These are phyloP conservation scores for Aspergillus sojae DNA, from an alignment of 2,329 filamentous ascomycete species.

Conservation along the genomic window DNA sequence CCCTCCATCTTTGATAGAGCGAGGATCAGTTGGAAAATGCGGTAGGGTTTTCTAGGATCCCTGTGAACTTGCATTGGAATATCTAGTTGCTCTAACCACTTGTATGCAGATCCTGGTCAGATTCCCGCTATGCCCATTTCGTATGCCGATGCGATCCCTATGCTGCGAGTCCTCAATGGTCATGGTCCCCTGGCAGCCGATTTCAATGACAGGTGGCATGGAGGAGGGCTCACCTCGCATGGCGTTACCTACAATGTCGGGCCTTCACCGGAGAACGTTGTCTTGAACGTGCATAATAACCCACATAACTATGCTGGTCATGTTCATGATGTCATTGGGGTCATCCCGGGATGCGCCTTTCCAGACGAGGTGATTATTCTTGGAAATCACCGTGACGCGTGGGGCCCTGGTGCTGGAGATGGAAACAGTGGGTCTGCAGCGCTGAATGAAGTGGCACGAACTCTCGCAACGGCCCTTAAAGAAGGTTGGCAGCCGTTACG, in stretches of 20 bases:
- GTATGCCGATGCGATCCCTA: constrained; percentile 15
- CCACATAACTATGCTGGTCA: neutral
- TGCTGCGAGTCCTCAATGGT: constrained; percentile 35
- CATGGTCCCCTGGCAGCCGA: constrained; percentile 30
- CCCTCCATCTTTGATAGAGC: neutral
- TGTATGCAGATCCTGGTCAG: neutral
- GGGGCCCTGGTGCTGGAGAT: constrained; percentile 57
- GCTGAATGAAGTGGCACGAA: constrained; percentile 53
- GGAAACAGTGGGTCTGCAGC: constrained; percentile 55
- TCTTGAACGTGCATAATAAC: constrained; percentile 23
- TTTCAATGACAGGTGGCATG: constrained; percentile 18
- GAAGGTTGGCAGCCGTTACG: constrained; percentile 55
- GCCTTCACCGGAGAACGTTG: constrained; percentile 19
- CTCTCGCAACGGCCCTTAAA: constrained; percentile 49
- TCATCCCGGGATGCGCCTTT: neutral
- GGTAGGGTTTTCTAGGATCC: neutral
- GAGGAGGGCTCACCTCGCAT: constrained; percentile 10
- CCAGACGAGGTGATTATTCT: constrained; percentile 47
- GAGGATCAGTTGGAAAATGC: neutral
- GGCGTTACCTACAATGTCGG: constrained; percentile 20
- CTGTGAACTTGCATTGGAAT: neutral
- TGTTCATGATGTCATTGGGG: neutral
- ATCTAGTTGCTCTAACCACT: neutral
- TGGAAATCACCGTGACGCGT: constrained; percentile 58
- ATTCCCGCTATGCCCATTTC: neutral